A percentile compares a stretch with the other conserved stretches of the same genome.
Evolutionary conservation across 2,329 filamentous ascomycete species (phyloP).

Genomic region (Sporothrix schenckii): DNA sequence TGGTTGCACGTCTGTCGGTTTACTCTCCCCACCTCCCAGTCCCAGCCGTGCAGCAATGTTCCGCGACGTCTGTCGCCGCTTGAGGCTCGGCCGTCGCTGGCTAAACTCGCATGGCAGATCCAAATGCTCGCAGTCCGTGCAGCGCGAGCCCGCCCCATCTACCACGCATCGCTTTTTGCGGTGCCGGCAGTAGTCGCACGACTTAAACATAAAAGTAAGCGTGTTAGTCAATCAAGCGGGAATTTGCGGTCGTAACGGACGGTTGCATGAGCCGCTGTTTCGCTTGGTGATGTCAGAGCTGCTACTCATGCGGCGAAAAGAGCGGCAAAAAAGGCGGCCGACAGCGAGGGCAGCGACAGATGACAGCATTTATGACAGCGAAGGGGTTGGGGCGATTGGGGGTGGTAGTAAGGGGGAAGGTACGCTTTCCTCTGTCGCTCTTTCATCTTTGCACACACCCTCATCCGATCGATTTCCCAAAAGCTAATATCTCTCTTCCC

Average conservation of each 20-base stretch:
- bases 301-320: slow-evolving; percentile 10
- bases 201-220: slow-evolving; percentile 24
- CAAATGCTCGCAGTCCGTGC: slow-evolving; percentile 25
- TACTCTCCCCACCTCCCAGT: background rate
- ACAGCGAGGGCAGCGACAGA: background rate
- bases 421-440: background rate
- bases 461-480: background rate
- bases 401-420: background rate
- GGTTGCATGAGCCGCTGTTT: background rate
- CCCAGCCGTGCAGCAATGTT: slow-evolving; percentile 19
- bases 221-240: no score
- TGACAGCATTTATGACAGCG: background rate
- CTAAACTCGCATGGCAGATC: slow-evolving; percentile 29
- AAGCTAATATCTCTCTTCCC: background rate
- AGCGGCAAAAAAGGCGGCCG: slow-evolving; percentile 23
- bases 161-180: slow-evolving; percentile 26
- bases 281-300: slow-evolving; percentile 11
- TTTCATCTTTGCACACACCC: background rate
- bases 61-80: slow-evolving; percentile 22
- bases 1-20: background rate
- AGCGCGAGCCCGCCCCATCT: background rate
- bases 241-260: background rate
- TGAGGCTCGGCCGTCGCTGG: slow-evolving; percentile 20
- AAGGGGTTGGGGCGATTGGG: background rate
- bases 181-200: slow-evolving; percentile 32